A percentile compares a stretch with the other conserved stretches of the same genome.
Evolutionary conservation across 139 green algal genomes (phyloP).

Genomic region (Trebouxia sp.): DNA sequence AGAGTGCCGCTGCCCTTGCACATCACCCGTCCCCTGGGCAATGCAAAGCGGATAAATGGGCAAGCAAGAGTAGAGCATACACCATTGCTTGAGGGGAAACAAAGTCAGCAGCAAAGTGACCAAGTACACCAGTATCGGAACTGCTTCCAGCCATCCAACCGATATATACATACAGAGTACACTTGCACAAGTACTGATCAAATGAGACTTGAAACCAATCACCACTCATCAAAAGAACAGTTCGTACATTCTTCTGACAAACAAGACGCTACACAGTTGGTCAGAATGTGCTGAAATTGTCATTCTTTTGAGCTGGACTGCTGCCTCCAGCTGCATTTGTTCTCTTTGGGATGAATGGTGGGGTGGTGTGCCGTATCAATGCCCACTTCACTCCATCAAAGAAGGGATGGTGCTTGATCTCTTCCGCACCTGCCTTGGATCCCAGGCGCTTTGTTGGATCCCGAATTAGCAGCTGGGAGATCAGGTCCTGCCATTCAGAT

Average conservation of each 20-base stretch:
- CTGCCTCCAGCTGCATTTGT: slow-evolving; percentile 7
- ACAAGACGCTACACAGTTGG: not conserved
- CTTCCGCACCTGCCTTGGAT: slow-evolving; percentile 78
- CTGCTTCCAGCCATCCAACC: no score
- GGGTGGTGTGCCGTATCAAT: slow-evolving; percentile 66
- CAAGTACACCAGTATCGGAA: not conserved
- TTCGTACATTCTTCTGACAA: not conserved
- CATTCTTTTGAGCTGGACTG: slow-evolving; percentile 17
- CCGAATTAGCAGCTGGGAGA: slow-evolving; percentile 75
- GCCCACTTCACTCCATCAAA: slow-evolving; percentile 89
- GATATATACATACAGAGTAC: no score
- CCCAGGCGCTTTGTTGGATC: slow-evolving; percentile 67
- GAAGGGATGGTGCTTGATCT: slow-evolving; percentile 93
- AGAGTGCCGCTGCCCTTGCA: no score
- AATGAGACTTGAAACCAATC: not conserved
- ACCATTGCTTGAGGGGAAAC: not conserved
- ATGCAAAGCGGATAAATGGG: not conserved
- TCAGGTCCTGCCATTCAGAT: slow-evolving; percentile 64
- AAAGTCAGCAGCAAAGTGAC: not conserved
- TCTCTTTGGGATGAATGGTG: slow-evolving; percentile 19
- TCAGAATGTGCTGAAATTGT: slow-evolving; percentile 24
- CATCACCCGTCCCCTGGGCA: no score
- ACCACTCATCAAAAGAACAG: not conserved
- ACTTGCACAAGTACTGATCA: no score
- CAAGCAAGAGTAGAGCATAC: not conserved